Percentiles rank a stretch among this genome's conserved stretches.
phyloP scores from a whole-genome alignment of 108 stramenopile species.

The Parmales sp. region DNA sequence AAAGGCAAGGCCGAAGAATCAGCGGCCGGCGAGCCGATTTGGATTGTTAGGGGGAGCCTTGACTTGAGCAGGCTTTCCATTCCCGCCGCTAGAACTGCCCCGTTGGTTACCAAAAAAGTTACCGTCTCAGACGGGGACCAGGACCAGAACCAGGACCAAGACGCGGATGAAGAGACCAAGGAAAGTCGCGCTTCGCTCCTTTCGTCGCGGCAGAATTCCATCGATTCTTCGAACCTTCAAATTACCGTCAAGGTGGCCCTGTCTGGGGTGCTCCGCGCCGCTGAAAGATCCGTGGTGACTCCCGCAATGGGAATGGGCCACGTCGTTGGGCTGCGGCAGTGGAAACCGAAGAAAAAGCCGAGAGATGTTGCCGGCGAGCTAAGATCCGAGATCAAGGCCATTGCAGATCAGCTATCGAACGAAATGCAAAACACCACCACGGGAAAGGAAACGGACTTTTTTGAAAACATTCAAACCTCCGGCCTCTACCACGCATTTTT shows the following conservation, averaged over 20 bases:
- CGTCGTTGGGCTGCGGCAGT: constrained; percentile 7
- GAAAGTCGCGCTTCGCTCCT: no score
- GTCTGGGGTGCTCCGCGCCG: neutral
- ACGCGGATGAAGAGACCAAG: no score
- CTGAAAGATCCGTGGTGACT: neutral
- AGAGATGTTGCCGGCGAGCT: constrained; percentile 2
- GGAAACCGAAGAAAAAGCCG: constrained; percentile 8
- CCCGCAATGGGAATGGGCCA: neutral
- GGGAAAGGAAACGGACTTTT: neutral
- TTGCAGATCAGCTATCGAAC: neutral
- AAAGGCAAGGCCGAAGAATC: neutral
- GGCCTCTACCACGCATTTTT: neutral
- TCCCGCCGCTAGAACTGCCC: neutral
- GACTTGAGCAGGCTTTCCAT: neutral
- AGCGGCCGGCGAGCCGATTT: neutral
- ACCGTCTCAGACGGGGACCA: neutral
- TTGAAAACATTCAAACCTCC: neutral
- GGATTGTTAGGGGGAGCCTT: neutral
- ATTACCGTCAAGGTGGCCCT: neutral
- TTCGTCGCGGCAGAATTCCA: no score
- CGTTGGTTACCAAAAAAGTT: neutral
- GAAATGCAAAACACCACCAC: no score
- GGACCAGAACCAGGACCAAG: no score
- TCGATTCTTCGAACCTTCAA: neutral
- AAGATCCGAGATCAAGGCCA: neutral